These are phyloP conservation scores for Turnera subulata DNA, from an alignment of 345 rosid genomes.

Conservation along the genomic window DNA sequence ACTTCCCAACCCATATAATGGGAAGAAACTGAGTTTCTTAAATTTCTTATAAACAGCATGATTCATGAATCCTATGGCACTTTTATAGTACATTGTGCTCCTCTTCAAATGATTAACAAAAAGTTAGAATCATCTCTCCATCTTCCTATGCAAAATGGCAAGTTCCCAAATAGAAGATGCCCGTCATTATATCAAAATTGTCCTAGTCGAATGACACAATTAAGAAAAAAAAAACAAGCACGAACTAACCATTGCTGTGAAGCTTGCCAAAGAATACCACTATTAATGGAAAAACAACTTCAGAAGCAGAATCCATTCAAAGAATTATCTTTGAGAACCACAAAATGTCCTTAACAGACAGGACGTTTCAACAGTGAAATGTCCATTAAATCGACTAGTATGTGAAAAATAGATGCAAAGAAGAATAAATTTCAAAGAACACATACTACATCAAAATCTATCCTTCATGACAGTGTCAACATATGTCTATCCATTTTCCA, in stretches of 20 bases:
- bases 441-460: too few relatives aligned
- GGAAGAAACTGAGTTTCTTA: conserved; percentile 6
- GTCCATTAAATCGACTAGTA: background rate
- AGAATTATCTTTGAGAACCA: conserved; percentile 5
- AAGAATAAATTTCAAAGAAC: too few relatives aligned
- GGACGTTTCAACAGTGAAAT: background rate
- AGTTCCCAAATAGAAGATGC: background rate
- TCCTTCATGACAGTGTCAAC: too few relatives aligned
- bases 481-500: too few relatives aligned
- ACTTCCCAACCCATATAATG: conserved; percentile 48
- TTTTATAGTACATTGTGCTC: background rate
- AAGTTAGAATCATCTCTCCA: conserved; percentile 1
- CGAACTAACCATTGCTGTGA: too few relatives aligned
- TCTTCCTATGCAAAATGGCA: background rate
- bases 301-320: conserved; percentile 4
- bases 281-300: conserved; percentile 9
- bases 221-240: too few relatives aligned
- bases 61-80: conserved; percentile 4
- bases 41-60: background rate
- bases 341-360: background rate
- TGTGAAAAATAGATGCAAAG: too few relatives aligned
- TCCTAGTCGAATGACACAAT: background rate
- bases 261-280: background rate
- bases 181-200: background rate
- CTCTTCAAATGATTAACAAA: background rate